Percentiles rank a stretch among this genome's conserved stretches.
These are phyloP conservation scores for Kodamaea alishanica DNA, from an alignment of 1,139 yeast species.

Conservation along the genomic window DNA sequence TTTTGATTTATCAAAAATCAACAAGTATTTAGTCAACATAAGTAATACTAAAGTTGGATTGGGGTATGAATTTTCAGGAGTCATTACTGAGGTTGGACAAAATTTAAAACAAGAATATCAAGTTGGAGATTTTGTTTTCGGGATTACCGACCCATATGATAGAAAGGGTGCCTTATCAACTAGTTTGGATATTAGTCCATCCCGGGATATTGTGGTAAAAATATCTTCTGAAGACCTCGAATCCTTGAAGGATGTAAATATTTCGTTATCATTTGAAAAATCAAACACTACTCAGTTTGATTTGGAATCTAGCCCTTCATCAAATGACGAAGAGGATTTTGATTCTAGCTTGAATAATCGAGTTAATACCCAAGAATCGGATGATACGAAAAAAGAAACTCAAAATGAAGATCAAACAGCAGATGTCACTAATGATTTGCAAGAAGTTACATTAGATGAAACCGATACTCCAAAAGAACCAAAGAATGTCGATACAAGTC, in stretches of 20 bases:
- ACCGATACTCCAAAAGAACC: background rate
- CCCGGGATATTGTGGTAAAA: conserved; percentile 29
- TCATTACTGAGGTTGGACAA: conserved; percentile 30
- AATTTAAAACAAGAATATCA: conserved; percentile 21
- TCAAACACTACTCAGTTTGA: conserved; percentile 4
- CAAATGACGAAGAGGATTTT: conserved; percentile 3
- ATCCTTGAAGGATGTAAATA: conserved; percentile 16
- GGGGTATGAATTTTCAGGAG: conserved; percentile 44
- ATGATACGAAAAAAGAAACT: background rate
- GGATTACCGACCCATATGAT: conserved; percentile 31
- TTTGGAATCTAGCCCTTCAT: conserved; percentile 1
- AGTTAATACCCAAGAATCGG: conserved; percentile 1
- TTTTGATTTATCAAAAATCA: conserved; percentile 37
- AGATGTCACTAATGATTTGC: background rate
- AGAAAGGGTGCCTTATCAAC: conserved; percentile 40
- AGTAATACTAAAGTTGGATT: conserved; percentile 40
- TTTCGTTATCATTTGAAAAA: conserved; percentile 8
- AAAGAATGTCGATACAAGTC: no score
- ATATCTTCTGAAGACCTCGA: conserved; percentile 26
- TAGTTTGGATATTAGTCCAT: conserved; percentile 33
- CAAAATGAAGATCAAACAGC: background rate
- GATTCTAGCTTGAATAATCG: conserved; percentile 1
- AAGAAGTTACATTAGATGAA: background rate
- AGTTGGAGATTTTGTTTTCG: conserved; percentile 38
- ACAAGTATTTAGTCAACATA: conserved; percentile 34